A percentile compares a stretch with the other conserved stretches of the same genome.
Conservation (phyloP, 2,329 filamentous ascomycete species). For the Ceratocystis huliohia region DNA sequence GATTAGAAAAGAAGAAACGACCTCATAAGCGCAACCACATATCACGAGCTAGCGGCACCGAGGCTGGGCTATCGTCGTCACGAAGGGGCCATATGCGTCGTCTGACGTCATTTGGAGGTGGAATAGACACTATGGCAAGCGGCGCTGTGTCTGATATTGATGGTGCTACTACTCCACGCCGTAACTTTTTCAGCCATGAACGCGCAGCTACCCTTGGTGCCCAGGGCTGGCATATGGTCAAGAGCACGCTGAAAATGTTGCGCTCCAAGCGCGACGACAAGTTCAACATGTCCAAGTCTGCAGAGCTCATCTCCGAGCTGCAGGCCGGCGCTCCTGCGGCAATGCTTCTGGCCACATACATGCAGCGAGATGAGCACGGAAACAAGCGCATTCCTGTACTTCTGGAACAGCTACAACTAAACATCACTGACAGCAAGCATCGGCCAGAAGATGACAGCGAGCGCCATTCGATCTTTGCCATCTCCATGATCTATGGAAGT, state of each 20-base stretch:
- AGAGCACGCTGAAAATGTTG: slow-evolving; percentile 70
- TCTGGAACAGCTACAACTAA: slow-evolving; percentile 84
- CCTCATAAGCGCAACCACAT: slow-evolving; percentile 12
- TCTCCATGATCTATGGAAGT: slow-evolving; percentile 91
- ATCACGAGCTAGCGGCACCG: slow-evolving; percentile 22
- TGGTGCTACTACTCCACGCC: slow-evolving; percentile 39
- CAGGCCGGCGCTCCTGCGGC: slow-evolving; percentile 86
- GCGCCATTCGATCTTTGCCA: slow-evolving; percentile 74
- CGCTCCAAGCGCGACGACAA: slow-evolving; percentile 74
- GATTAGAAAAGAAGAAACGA: slow-evolving; percentile 34
- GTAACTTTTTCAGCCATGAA: slow-evolving; percentile 49
- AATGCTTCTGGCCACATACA: slow-evolving; percentile 91
- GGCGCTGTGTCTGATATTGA: slow-evolving; percentile 49
- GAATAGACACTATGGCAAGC: slow-evolving; percentile 24
- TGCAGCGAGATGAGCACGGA: slow-evolving; percentile 90
- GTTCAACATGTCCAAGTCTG: slow-evolving; percentile 88
- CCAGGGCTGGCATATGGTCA: slow-evolving; percentile 86
- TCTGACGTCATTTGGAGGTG: slow-evolving; percentile 51
- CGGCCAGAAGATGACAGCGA: slow-evolving; percentile 50
- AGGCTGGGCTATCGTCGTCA: slow-evolving; percentile 14
- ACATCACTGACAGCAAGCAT: slow-evolving; percentile 65
- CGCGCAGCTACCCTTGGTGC: slow-evolving; percentile 60
- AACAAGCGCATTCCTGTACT: slow-evolving; percentile 91
- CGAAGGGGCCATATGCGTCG: slow-evolving; percentile 47
- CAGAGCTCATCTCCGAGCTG: slow-evolving; percentile 89